A percentile compares a stretch with the other conserved stretches of the same genome.
Conservation (phyloP, 768 basidiomycete species). For the Tubosaeta sp. region DNA sequence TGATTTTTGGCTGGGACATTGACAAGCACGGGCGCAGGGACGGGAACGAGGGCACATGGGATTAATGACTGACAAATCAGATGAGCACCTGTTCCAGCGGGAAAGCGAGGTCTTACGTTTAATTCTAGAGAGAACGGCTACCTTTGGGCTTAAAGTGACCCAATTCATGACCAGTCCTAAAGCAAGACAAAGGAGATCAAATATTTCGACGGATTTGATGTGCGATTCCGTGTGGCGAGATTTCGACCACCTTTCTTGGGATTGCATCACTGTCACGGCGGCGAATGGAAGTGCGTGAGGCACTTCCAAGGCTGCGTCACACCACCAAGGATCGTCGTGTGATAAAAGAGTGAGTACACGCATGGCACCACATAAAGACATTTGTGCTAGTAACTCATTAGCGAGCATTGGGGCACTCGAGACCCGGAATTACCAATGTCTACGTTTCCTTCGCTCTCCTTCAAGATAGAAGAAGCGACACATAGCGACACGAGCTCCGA, state of each 20-base stretch:
- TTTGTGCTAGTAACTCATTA: conserved; percentile 28
- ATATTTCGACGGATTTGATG: conserved; percentile 33
- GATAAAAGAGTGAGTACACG: conserved; percentile 71
- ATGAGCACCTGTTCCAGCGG: not conserved
- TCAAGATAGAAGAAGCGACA: conserved; percentile 40
- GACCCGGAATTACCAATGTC: conserved; percentile 16
- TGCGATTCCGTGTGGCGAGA: conserved; percentile 2
- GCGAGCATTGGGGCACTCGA: not conserved
- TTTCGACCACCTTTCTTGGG: conserved; percentile 29
- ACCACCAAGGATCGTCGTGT: conserved; percentile 58
- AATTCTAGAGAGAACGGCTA: conserved; percentile 42
- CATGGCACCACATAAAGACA: conserved; percentile 53
- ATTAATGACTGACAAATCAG: conserved; percentile 41
- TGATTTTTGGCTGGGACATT: conserved; percentile 42
- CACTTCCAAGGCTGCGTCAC: conserved; percentile 44
- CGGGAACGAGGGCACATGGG: conserved; percentile 47
- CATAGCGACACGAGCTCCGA: conserved; percentile 50
- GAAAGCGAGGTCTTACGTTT: conserved; percentile 40
- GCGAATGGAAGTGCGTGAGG: conserved; percentile 44
- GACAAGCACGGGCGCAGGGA: conserved; percentile 49
- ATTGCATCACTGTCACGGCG: conserved; percentile 42
- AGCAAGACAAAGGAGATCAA: conserved; percentile 73
- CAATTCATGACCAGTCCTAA: conserved; percentile 75
- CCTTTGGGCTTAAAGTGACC: conserved; percentile 53
- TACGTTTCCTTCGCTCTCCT: conserved; percentile 16